Base-by-base conservation (phyloP, 1,284 basidiomycete species). In the Leccinum pachyderme region DNA sequence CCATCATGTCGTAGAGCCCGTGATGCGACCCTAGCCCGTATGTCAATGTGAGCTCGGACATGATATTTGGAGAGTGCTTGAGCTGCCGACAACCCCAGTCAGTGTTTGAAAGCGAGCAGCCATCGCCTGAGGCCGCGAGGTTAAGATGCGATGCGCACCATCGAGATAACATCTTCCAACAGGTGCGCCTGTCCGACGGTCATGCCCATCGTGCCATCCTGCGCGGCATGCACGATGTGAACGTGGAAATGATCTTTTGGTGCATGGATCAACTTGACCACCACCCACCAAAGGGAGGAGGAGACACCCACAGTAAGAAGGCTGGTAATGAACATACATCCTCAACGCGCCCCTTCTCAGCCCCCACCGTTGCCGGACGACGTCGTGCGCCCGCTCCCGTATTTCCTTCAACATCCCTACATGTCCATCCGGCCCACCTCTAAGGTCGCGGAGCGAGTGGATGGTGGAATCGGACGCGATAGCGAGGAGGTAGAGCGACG, bases 261-360 rank as follows among this genome's bases (percentile, higher is more conserved):
- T 8, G 18, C 33, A n/a, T 6, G n/a, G 13, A 18, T 37, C 15
- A 15, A 33, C 13, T 9, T 12, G 28, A 29, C 11, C 13, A 37
- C 9, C 9, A n/a, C n/a, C n/a, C 2, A 7, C 4, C 13, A 49
- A 22, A 43, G 41, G 8, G 33, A 37, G 8, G n/a, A n/a, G 15
- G n/a, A n/a, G n/a, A 43, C 13, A 78, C 91, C 66, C 60, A 96
- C 95, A 98, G 68, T 98, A 98, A 39, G 87, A 92, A 0, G 96
- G 96, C 69, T 98, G 95, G 69, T 99, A 98, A 69, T 99, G 96
- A 27, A 98, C 75, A 65, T 88, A 96, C 76, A 96, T 81, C 56
- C 94, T 75, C 57, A 98, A 65, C 24, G 83, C 78, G 2, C 84
- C 83, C 3, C 68, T 60, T 0, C 71, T 70, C 3, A 94, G 72